A percentile compares a stretch with the other conserved stretches of the same genome.
Conservation (phyloP, 1,139 yeast species). For the Geotrichum bryndzae region DNA sequence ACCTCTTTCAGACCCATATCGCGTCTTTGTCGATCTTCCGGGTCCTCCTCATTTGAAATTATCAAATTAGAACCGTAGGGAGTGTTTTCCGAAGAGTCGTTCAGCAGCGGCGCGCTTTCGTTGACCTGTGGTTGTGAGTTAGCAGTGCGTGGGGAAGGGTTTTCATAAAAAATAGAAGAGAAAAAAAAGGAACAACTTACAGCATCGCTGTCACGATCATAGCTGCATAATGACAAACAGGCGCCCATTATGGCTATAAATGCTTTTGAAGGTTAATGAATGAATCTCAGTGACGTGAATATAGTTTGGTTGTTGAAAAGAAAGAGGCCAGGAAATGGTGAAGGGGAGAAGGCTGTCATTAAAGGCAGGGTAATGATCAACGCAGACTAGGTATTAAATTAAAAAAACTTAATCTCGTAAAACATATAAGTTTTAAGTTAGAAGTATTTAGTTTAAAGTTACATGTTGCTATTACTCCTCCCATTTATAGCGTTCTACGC, state of each 20-base stretch:
- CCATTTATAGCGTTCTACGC: no score
- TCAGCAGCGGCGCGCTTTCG: constrained; percentile 19
- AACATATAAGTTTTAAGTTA: background rate
- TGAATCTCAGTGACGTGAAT: background rate
- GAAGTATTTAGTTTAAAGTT: background rate
- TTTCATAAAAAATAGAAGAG: no score
- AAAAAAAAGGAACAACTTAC: background rate
- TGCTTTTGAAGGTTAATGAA: background rate
- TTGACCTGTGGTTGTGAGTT: background rate
- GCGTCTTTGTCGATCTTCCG: constrained; percentile 21
- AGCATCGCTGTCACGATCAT: constrained; percentile 19
- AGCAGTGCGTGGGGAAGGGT: background rate
- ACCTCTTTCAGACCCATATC: constrained; percentile 23
- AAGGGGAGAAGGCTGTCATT: background rate
- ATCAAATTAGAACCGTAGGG: constrained; percentile 2
- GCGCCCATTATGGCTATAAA: constrained; percentile 22
- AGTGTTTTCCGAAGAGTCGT: constrained; percentile 12
- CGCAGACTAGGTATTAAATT: background rate
- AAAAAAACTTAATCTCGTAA: background rate
- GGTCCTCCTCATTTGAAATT: constrained; percentile 1
- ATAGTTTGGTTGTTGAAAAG: background rate
- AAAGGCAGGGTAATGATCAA: background rate
- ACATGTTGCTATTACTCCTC: background rate
- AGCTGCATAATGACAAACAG: constrained; percentile 22
- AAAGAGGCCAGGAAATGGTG: background rate